Percentiles rank a stretch among this genome's conserved stretches.
Evolutionary conservation across 495 filamentous ascomycete species (phyloP).

Genomic region (Staphylotrichum tortipilum): DNA sequence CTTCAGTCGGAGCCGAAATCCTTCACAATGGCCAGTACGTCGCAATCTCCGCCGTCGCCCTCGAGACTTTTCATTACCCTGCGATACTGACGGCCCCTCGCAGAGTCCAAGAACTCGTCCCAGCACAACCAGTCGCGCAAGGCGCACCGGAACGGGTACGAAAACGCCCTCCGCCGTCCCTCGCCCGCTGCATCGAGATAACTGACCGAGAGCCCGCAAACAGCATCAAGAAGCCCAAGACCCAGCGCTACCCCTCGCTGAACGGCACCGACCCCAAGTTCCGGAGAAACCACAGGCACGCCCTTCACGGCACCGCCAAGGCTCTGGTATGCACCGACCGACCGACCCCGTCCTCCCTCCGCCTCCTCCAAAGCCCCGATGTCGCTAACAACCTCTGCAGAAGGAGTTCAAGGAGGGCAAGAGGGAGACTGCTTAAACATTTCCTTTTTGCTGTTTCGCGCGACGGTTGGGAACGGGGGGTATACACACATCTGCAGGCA

Average conservation of each 20-base stretch:
- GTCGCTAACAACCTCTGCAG: conserved; percentile 53
- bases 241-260: conserved; percentile 94
- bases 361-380: background rate
- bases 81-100: conserved; percentile 14
- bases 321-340: conserved; percentile 67
- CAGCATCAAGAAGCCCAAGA: conserved; percentile 99
- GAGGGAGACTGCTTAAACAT: conserved; percentile 79
- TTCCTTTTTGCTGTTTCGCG: conserved; percentile 17
- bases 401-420: conserved; percentile 98
- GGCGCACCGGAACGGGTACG: conserved; percentile 94
- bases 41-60: background rate
- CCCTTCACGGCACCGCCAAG: conserved; percentile 95
- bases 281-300: conserved; percentile 98
- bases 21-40: conserved; percentile 46
- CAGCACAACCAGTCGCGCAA: conserved; percentile 97
- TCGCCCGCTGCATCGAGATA: conserved; percentile 2
- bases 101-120: conserved; percentile 98
- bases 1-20: conserved; percentile 27
- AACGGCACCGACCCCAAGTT: conserved; percentile 99
- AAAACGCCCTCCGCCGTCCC: too few relatives aligned
- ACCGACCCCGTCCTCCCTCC: background rate
- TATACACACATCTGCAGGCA: conserved; percentile 22
- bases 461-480: conserved; percentile 8
- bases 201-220: conserved; percentile 11
- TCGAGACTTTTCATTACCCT: background rate